Percentiles rank a stretch among this genome's conserved stretches.
Evolutionary conservation across 2,329 filamentous ascomycete species (phyloP).

Genomic region (Aspergillus ibericus): DNA sequence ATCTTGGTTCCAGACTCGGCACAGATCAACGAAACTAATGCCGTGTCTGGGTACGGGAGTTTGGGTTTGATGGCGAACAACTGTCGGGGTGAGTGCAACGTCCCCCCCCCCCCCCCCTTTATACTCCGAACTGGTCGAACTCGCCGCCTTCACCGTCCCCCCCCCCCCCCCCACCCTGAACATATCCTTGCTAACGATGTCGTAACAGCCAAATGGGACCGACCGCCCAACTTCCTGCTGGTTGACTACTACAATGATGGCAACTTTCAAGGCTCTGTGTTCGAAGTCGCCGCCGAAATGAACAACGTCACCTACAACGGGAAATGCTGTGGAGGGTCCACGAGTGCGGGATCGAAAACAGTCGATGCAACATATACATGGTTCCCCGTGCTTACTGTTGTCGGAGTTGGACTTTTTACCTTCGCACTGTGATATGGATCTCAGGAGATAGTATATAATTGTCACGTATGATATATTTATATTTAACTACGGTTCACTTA

Average conservation of each 20-base stretch:
- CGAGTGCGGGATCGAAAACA: background rate
- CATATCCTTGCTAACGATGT: background rate
- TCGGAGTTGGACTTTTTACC: background rate
- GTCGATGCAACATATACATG: background rate
- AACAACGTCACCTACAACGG: conserved; percentile 71
- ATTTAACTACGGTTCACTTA: too few species aligned
- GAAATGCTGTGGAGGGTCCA: conserved; percentile 38
- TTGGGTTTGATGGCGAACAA: conserved; percentile 64
- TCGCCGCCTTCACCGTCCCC: too few species aligned
- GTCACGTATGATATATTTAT: too few species aligned
- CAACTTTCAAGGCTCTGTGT: conserved; percentile 69
- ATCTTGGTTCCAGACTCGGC: conserved; percentile 72
- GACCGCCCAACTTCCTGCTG: conserved; percentile 73
- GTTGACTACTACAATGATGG: conserved; percentile 84
- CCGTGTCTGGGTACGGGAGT: conserved; percentile 63
- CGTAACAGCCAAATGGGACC: conserved; percentile 57
- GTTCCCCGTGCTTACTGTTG: background rate
- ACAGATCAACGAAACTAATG: conserved; percentile 72
- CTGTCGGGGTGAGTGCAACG: conserved; percentile 53
- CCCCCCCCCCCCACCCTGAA: background rate
- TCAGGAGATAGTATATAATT: too few species aligned
- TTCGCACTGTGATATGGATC: background rate
- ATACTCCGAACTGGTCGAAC: too few species aligned
- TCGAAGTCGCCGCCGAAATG: conserved; percentile 67
- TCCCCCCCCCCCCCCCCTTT: too few species aligned